Percentiles rank a stretch among this genome's conserved stretches.
Evolutionary conservation across 768 basidiomycete species (phyloP).

Genomic region (Lactifluus hygrophoroides): DNA sequence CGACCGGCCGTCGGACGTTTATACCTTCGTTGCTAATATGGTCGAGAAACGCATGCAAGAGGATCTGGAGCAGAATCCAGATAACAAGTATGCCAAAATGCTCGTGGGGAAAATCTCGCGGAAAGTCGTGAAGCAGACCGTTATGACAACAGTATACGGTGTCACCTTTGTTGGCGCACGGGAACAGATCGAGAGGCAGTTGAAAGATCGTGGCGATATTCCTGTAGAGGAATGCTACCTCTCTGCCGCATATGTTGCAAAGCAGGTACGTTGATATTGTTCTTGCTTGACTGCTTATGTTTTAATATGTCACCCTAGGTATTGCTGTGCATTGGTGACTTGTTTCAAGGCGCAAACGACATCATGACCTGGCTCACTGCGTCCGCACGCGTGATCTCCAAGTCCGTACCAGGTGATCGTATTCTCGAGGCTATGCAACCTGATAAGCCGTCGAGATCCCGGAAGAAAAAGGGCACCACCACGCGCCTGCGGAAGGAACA

Average conservation of each 20-base stretch:
- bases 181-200: constrained; percentile 87
- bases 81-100: constrained; percentile 44
- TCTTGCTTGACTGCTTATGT: background rate
- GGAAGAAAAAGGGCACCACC: constrained; percentile 20
- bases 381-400: constrained; percentile 76
- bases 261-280: constrained; percentile 39
- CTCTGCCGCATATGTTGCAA: constrained; percentile 73
- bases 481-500: constrained; percentile 65
- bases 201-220: constrained; percentile 68
- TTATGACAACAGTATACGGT: constrained; percentile 99
- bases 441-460: constrained; percentile 9
- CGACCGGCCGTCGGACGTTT: constrained; percentile 89
- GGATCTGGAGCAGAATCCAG: constrained; percentile 37
- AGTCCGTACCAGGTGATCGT: constrained; percentile 71
- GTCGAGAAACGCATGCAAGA: constrained; percentile 59
- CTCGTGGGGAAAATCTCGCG: constrained; percentile 73
- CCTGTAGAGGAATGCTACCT: constrained; percentile 64
- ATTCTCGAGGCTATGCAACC: constrained; percentile 38
- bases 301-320: constrained; percentile 33
- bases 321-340: constrained; percentile 76
- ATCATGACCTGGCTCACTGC: constrained; percentile 90
- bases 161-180: constrained; percentile 94
- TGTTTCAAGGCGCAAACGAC: constrained; percentile 85
- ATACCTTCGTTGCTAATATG: constrained; percentile 82
- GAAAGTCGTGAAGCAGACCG: constrained; percentile 98